phyloP scores from a whole-genome alignment of 345 rosid genomes.

The Noccaea caerulescens region DNA sequence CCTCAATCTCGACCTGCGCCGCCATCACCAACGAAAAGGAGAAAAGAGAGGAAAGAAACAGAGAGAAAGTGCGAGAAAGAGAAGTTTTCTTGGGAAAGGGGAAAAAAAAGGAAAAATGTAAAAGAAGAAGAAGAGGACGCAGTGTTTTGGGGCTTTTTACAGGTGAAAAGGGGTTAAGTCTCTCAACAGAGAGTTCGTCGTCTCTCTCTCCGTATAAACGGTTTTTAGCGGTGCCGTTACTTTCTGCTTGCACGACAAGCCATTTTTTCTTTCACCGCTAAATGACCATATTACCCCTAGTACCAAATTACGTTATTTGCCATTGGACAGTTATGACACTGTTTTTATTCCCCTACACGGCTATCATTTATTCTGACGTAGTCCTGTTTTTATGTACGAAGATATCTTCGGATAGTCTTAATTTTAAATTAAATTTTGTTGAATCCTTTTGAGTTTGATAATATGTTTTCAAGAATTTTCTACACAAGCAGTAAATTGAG shows the following conservation, averaged over 20 bases:
- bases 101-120: background rate
- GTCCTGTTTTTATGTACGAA: background rate
- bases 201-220: constrained; percentile 24
- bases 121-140: constrained; percentile 8
- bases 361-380: background rate
- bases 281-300: constrained; percentile 30
- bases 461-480: background rate
- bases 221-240: constrained; percentile 43
- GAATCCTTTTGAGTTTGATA: background rate
- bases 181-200: background rate
- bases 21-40: constrained; percentile 30
- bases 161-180: no score
- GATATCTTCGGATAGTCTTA: background rate
- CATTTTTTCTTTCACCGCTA: background rate
- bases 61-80: background rate
- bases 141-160: background rate
- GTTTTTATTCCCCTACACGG: background rate
- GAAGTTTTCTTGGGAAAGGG: constrained; percentile 29
- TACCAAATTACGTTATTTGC: background rate
- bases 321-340: constrained; percentile 1
- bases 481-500: background rate
- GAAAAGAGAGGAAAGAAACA: background rate
- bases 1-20: constrained; percentile 41
- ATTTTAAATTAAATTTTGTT: background rate
- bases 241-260: constrained; percentile 35